phyloP scores from a whole-genome alignment of 2,329 filamentous ascomycete species.

The Alternaria atra region DNA sequence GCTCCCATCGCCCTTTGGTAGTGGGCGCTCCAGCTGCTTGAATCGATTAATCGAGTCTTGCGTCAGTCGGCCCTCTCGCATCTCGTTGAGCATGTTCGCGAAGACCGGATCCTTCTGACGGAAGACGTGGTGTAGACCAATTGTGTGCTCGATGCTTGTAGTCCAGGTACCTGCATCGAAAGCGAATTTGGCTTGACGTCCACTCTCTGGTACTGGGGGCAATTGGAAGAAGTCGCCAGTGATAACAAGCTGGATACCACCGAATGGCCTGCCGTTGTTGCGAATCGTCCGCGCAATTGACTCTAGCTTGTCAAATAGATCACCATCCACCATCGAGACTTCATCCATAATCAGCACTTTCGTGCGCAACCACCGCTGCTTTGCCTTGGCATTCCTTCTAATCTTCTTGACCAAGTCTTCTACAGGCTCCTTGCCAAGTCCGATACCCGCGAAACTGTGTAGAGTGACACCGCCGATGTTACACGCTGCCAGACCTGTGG shows the following conservation, averaged over 20 bases:
- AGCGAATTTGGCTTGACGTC: conserved; percentile 81
- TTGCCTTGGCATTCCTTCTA: conserved; percentile 85
- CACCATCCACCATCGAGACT: conserved; percentile 97
- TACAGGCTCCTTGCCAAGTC: conserved; percentile 88
- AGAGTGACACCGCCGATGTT: conserved; percentile 96
- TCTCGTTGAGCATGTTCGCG: conserved; percentile 95
- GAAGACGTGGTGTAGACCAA: conserved; percentile 94
- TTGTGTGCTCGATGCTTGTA: conserved; percentile 93
- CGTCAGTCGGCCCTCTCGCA: conserved; percentile 86
- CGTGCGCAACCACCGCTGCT: conserved; percentile 85
- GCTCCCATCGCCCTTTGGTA: conserved; percentile 71
- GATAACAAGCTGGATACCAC: conserved; percentile 93
- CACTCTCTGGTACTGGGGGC: conserved; percentile 86
- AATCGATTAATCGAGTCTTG: conserved; percentile 81
- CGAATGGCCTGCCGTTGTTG: conserved; percentile 92
- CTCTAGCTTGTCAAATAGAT: conserved; percentile 95
- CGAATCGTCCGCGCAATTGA: conserved; percentile 84
- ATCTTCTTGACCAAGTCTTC: conserved; percentile 88
- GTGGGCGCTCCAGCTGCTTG: conserved; percentile 73
- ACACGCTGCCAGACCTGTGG: conserved; percentile 93
- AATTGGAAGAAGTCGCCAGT: conserved; percentile 98
- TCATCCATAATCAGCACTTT: conserved; percentile 93
- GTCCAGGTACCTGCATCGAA: conserved; percentile 94
- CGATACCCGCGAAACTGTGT: conserved; percentile 95
- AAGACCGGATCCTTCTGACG: conserved; percentile 92